phyloP scores from a whole-genome alignment of 1,284 basidiomycete genomes.

The Sporisorium iseilematis-ciliati region DNA sequence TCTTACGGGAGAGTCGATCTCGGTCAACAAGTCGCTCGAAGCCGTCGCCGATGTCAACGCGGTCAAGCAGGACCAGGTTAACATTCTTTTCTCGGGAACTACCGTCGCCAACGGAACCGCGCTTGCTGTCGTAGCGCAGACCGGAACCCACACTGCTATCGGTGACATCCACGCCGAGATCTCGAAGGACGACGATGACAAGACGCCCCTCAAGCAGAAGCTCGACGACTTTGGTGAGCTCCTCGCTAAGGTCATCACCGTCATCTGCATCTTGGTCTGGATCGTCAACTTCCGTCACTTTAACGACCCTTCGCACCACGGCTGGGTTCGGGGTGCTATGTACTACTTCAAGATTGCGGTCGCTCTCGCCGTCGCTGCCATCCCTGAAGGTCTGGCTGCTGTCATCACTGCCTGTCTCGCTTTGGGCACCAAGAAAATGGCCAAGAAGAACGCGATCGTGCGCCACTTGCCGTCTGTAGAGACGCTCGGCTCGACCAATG shows the following conservation, averaged over 20 bases:
- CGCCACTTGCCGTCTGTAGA: slow-evolving; percentile 67
- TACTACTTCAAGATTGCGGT: slow-evolving; percentile 70
- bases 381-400: slow-evolving; percentile 68
- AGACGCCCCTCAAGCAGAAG: slow-evolving; percentile 68
- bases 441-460: slow-evolving; percentile 69
- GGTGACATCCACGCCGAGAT: slow-evolving; percentile 68
- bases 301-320: slow-evolving; percentile 67
- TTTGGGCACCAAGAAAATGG: slow-evolving; percentile 69
- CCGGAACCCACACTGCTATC: slow-evolving; percentile 65
- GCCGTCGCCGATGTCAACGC: slow-evolving; percentile 56
- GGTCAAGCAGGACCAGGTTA: slow-evolving; percentile 69
- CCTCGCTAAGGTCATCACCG: slow-evolving; percentile 67
- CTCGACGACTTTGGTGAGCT: slow-evolving; percentile 69
- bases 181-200: slow-evolving; percentile 63
- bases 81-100: slow-evolving; percentile 68
- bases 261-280: slow-evolving; percentile 69
- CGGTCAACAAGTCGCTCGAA: slow-evolving; percentile 64
- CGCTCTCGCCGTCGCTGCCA: slow-evolving; percentile 68
- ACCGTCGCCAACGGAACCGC: slow-evolving; percentile 64
- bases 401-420: slow-evolving; percentile 69
- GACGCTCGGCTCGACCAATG: slow-evolving; percentile 68
- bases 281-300: slow-evolving; percentile 69
- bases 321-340: slow-evolving; percentile 66
- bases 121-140: slow-evolving; percentile 62
- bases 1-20: slow-evolving; percentile 66